Evolutionary conservation across 306 rosid species (phyloP).

Genomic region (Acmispon strigosus): DNA sequence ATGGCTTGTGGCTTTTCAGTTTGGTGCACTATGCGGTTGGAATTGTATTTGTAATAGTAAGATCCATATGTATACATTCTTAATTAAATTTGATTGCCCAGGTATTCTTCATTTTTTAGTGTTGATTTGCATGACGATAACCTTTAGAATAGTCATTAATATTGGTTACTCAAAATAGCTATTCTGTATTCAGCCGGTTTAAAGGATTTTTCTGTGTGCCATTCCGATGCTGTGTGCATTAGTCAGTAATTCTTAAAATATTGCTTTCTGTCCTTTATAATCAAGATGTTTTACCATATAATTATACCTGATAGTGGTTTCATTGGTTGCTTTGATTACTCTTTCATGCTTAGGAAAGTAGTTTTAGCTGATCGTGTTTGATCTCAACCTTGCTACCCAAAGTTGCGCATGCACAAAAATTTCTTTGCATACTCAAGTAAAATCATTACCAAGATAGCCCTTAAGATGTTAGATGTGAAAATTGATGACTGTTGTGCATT

Average conservation of each 20-base stretch:
- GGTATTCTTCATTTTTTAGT: no score
- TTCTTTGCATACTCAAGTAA: not conserved
- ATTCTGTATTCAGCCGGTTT: no score
- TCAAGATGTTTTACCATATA: not conserved
- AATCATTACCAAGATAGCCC: not conserved
- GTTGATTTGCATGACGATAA: no score
- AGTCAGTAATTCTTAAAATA: not conserved
- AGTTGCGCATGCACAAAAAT: not conserved
- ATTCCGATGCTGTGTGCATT: not conserved
- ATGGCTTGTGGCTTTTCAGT: no score
- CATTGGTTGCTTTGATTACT: not conserved
- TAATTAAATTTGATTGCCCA: no score
- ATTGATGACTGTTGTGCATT: not conserved
- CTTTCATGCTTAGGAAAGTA: not conserved
- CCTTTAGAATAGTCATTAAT: no score
- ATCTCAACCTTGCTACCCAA: not conserved
- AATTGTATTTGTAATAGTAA: no score
- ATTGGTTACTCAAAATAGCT: no score
- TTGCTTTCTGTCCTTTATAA: not conserved
- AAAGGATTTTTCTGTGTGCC: no score
- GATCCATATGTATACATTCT: no score
- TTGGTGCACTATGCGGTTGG: no score
- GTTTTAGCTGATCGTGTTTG: not conserved
- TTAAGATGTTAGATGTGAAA: not conserved
- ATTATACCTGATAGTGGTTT: not conserved